Conservation (phyloP, 257 asterid genomes). For the Gentiana macrophylla region DNA sequence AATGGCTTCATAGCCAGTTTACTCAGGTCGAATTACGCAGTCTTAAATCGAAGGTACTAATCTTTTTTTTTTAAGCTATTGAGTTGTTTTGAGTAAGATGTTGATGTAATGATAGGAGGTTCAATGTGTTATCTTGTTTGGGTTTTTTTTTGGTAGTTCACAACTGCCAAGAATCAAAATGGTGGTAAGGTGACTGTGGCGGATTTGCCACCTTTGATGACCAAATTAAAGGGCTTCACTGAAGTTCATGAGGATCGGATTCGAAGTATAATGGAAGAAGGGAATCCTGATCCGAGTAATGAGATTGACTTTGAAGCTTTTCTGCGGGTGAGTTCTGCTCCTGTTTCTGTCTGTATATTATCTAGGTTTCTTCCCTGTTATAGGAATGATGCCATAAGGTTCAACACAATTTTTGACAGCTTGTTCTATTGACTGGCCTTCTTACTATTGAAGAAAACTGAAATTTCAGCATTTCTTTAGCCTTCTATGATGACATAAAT, state of each 20-base stretch:
- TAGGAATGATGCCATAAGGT: neutral
- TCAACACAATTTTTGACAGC: neutral
- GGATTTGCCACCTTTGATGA: conserved; percentile 67
- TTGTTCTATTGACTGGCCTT: neutral
- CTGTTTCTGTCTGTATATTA: neutral
- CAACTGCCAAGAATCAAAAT: conserved; percentile 50
- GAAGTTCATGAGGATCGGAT: conserved; percentile 65
- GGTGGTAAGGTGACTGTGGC: conserved; percentile 72
- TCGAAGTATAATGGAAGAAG: conserved; percentile 38
- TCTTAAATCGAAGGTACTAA: conserved; percentile 68
- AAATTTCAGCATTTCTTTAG: neutral
- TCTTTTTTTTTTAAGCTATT: conserved; percentile 5
- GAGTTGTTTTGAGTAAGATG: neutral
- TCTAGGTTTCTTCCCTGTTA: neutral
- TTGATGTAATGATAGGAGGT: conserved; percentile 14
- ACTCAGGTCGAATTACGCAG: conserved; percentile 87
- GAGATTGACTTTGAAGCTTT: conserved; percentile 94
- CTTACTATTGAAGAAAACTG: neutral
- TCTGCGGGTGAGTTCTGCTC: conserved; percentile 51
- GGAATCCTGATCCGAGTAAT: conserved; percentile 32
- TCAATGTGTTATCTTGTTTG: conserved; percentile 9
- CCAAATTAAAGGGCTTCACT: conserved; percentile 50
- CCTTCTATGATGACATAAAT: neutral
- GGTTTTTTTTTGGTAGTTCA: conserved; percentile 32
- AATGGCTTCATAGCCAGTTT: conserved; percentile 94